Conservation (phyloP, 805 yeast genomes). For the Suhomyces prunicola region DNA sequence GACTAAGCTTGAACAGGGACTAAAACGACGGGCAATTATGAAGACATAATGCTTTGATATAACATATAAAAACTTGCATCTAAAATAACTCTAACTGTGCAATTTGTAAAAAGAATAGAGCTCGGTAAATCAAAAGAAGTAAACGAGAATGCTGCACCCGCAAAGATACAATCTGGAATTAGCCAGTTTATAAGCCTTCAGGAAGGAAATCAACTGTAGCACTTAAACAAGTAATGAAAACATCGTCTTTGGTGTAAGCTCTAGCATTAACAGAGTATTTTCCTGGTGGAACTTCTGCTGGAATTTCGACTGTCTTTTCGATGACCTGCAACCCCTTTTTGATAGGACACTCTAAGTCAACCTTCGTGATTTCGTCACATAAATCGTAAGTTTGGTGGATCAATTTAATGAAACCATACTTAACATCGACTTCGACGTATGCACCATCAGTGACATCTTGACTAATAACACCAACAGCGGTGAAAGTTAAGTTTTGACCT, state of each 20-base stretch:
- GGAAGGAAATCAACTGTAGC: slow-evolving; percentile 61
- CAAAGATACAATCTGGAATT: neutral
- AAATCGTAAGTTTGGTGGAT: slow-evolving; percentile 88
- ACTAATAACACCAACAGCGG: slow-evolving; percentile 65
- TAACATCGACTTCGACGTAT: slow-evolving; percentile 90
- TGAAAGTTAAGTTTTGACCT: slow-evolving; percentile 78
- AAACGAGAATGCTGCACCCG: neutral
- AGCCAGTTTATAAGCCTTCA: slow-evolving; percentile 1
- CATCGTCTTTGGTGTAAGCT: slow-evolving; percentile 84
- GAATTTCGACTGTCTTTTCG: slow-evolving; percentile 74
- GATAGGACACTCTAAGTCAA: slow-evolving; percentile 84
- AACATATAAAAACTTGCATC: neutral
- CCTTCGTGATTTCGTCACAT: slow-evolving; percentile 82
- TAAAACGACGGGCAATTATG: neutral
- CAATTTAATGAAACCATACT: slow-evolving; percentile 86
- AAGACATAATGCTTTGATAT: neutral
- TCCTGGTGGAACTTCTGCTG: slow-evolving; percentile 94
- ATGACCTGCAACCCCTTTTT: slow-evolving; percentile 64
- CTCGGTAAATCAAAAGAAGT: neutral
- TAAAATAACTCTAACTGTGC: neutral
- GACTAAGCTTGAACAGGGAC: neutral
- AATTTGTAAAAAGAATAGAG: neutral
- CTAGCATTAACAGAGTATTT: slow-evolving; percentile 81
- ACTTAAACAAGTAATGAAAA: slow-evolving; percentile 76
- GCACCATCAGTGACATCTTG: slow-evolving; percentile 74